Evolutionary conservation across 306 rosid species (phyloP).

Genomic region (Lagenaria siceraria): DNA sequence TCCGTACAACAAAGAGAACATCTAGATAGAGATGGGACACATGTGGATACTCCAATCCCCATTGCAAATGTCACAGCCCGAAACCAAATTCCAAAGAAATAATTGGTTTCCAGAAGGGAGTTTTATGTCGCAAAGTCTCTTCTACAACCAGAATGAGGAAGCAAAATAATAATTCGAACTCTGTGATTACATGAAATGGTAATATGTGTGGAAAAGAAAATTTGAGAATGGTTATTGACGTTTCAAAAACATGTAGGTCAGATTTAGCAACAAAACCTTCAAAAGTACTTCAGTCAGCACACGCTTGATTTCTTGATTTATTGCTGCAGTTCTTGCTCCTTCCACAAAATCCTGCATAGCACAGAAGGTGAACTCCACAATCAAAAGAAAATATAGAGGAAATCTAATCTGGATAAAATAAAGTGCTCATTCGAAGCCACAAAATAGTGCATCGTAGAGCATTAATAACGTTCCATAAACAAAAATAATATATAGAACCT

Average conservation of each 20-base stretch:
- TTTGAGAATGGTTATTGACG: neutral
- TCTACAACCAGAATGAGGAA: neutral
- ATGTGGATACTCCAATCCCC: neutral
- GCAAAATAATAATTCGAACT: neutral
- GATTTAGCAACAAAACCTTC: slow-evolving; percentile 37
- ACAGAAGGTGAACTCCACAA: slow-evolving; percentile 1
- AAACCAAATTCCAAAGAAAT: neutral
- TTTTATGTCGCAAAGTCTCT: neutral
- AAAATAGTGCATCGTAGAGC: neutral
- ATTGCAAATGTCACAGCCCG: neutral
- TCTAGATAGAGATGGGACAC: neutral
- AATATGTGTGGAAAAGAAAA: neutral
- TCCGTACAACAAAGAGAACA: neutral
- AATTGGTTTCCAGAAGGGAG: neutral
- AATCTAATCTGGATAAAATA: neutral
- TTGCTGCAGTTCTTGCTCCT: slow-evolving; percentile 69
- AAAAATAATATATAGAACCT: slow-evolving; percentile 36
- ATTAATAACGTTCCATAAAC: neutral
- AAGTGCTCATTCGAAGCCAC: neutral
- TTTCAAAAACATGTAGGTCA: neutral
- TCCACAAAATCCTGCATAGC: slow-evolving; percentile 53
- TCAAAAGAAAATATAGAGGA: neutral
- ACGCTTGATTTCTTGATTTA: slow-evolving; percentile 82
- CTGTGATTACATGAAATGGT: neutral
- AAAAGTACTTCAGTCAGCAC: slow-evolving; percentile 85